Percentiles rank a stretch among this genome's conserved stretches.
phyloP scores from a whole-genome alignment of 768 basidiomycete genomes.

The Tricholoma matsutake region DNA sequence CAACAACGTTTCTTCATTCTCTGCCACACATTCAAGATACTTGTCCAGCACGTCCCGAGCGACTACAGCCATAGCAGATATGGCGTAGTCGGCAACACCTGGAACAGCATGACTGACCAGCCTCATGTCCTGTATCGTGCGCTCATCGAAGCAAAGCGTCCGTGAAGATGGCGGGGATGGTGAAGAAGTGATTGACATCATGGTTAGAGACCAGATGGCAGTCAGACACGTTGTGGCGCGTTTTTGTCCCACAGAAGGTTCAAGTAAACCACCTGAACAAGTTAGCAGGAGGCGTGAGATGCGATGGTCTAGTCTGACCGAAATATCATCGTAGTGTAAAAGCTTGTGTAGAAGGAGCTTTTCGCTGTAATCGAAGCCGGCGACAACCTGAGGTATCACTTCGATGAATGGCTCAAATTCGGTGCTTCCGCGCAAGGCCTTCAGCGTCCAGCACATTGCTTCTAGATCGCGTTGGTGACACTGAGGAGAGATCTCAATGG shows the following conservation, averaged over 20 bases:
- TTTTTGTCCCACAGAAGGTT: slow-evolving; percentile 23
- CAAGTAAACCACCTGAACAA: slow-evolving; percentile 25
- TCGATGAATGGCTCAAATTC: slow-evolving; percentile 36
- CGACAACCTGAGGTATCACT: slow-evolving; percentile 32
- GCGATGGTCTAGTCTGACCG: slow-evolving; percentile 31
- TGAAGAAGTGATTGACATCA: slow-evolving; percentile 32
- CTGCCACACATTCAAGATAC: slow-evolving; percentile 24
- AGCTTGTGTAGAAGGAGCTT: slow-evolving; percentile 34
- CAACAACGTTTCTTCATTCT: slow-evolving; percentile 22
- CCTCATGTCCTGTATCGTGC: slow-evolving; percentile 27
- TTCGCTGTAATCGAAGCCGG: slow-evolving; percentile 36
- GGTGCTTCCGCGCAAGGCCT: slow-evolving; percentile 30
- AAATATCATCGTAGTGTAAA: slow-evolving; percentile 27
- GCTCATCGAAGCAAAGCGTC: slow-evolving; percentile 32
- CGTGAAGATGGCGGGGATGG: slow-evolving; percentile 13
- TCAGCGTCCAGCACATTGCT: slow-evolving; percentile 38
- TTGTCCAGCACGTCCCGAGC: slow-evolving; percentile 32
- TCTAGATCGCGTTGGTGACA: slow-evolving; percentile 38
- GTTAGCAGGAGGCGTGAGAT: slow-evolving; percentile 32
- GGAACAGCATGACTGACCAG: slow-evolving; percentile 20
- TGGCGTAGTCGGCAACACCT: slow-evolving; percentile 21
- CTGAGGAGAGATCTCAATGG: slow-evolving; percentile 28
- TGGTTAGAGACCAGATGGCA: slow-evolving; percentile 41
- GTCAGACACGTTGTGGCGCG: slow-evolving; percentile 34
- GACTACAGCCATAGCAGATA: slow-evolving; percentile 30